phyloP scores from a whole-genome alignment of 2,329 filamentous ascomycete species.

The Trichophyton benhamiae region DNA sequence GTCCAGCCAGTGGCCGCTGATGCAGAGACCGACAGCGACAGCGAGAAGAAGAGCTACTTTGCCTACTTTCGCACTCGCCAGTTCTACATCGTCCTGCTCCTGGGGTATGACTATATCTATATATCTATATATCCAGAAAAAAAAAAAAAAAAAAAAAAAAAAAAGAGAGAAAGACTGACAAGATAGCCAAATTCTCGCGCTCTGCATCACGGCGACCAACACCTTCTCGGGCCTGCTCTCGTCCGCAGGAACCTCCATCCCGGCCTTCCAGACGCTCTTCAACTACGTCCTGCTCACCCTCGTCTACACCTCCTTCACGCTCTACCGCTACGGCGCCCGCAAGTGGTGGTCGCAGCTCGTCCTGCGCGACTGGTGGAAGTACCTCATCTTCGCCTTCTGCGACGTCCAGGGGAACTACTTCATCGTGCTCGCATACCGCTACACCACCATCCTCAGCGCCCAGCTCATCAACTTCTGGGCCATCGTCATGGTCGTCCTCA shows the following conservation, averaged over 20 bases:
- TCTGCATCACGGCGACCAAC: constrained; percentile 87
- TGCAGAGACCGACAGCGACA: constrained; percentile 26
- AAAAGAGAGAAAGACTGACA: not conserved
- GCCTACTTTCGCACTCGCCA: constrained; percentile 70
- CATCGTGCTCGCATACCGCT: constrained; percentile 81
- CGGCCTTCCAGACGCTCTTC: constrained; percentile 90
- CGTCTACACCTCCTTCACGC: constrained; percentile 67
- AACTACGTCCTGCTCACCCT: constrained; percentile 77
- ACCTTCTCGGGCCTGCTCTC: constrained; percentile 72
- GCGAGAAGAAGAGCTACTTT: constrained; percentile 40
- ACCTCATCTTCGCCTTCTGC: constrained; percentile 80
- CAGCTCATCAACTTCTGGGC: constrained; percentile 99
- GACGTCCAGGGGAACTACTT: constrained; percentile 98
- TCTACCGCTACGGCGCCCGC: constrained; percentile 61
- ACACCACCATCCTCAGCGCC: constrained; percentile 83
- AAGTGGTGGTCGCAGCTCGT: constrained; percentile 55
- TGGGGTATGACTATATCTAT: constrained; percentile 44
- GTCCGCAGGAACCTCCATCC: constrained; percentile 60
- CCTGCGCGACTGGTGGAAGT: constrained; percentile 73
- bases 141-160: no score
- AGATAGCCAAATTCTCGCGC: constrained; percentile 59
- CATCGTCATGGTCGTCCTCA: constrained; percentile 77
- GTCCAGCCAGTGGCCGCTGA: constrained; percentile 12
- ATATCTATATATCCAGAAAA: no score
- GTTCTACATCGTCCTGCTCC: constrained; percentile 70